Evolutionary conservation across 768 basidiomycete genomes (phyloP).

Genomic region (Suillus placidus): DNA sequence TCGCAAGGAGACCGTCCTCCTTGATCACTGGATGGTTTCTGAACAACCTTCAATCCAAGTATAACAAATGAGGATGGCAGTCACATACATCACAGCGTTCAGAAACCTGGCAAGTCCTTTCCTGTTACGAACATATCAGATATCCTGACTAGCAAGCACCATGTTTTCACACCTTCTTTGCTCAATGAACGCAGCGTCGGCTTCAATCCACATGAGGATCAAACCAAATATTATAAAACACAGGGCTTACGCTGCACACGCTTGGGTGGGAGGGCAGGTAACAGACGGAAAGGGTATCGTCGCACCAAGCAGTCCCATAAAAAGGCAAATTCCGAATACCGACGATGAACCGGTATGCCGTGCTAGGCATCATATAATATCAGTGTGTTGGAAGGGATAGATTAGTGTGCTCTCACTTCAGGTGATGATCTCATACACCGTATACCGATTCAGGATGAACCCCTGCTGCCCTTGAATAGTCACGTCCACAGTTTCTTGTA

Average conservation of each 20-base stretch:
- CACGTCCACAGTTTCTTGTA: slow-evolving; percentile 70
- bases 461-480: slow-evolving; percentile 86
- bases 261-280: slow-evolving; percentile 89
- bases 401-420: slow-evolving; percentile 54
- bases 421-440: slow-evolving; percentile 82
- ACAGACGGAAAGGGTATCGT: slow-evolving; percentile 92
- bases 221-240: background rate
- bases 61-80: slow-evolving; percentile 3
- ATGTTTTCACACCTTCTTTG: slow-evolving; percentile 66
- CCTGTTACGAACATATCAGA: slow-evolving; percentile 41
- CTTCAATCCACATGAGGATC: slow-evolving; percentile 38
- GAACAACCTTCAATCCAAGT: slow-evolving; percentile 6
- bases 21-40: slow-evolving; percentile 93
- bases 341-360: slow-evolving; percentile 69
- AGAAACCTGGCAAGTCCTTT: slow-evolving; percentile 81
- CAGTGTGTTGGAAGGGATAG: slow-evolving; percentile 10
- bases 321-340: slow-evolving; percentile 94
- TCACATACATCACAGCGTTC: slow-evolving; percentile 70
- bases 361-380: slow-evolving; percentile 43
- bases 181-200: slow-evolving; percentile 90
- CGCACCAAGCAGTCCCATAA: slow-evolving; percentile 84
- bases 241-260: slow-evolving; percentile 76
- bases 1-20: slow-evolving; percentile 80
- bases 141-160: slow-evolving; percentile 7
- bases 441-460: slow-evolving; percentile 87